Evolutionary conservation across 129 eudicot genomes (phyloP).

Genomic region (Apium graveolens): DNA sequence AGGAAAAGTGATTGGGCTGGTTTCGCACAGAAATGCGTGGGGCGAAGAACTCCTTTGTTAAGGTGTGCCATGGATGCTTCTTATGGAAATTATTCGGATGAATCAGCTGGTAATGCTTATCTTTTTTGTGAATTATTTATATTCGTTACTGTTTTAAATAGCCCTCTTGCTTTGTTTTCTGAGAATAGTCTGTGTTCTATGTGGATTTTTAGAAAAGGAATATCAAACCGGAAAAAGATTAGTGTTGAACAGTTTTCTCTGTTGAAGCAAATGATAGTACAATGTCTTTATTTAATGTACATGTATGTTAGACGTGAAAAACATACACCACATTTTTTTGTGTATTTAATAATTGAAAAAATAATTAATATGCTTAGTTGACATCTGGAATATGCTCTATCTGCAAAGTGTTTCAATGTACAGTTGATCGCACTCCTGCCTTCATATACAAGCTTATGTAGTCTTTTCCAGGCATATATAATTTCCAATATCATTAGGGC

Average conservation of each 20-base stretch:
- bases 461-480: background rate
- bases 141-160: background rate
- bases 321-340: background rate
- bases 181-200: background rate
- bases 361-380: background rate
- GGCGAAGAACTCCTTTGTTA: slow-evolving; percentile 27
- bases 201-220: background rate
- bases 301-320: background rate
- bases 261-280: background rate
- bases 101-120: slow-evolving; percentile 46
- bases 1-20: slow-evolving; percentile 45
- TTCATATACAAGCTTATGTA: background rate
- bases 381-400: background rate
- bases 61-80: slow-evolving; percentile 91
- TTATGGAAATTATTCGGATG: slow-evolving; percentile 56
- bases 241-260: background rate
- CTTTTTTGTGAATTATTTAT: background rate
- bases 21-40: slow-evolving; percentile 27
- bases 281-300: background rate
- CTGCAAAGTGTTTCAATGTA: background rate
- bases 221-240: background rate
- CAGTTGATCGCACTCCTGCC: background rate
- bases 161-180: background rate
- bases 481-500: background rate
- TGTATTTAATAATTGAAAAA: background rate